Evolutionary conservation across 2,329 filamentous ascomycete genomes (phyloP).

Genomic region (Chrysosporium keratinophilum): DNA sequence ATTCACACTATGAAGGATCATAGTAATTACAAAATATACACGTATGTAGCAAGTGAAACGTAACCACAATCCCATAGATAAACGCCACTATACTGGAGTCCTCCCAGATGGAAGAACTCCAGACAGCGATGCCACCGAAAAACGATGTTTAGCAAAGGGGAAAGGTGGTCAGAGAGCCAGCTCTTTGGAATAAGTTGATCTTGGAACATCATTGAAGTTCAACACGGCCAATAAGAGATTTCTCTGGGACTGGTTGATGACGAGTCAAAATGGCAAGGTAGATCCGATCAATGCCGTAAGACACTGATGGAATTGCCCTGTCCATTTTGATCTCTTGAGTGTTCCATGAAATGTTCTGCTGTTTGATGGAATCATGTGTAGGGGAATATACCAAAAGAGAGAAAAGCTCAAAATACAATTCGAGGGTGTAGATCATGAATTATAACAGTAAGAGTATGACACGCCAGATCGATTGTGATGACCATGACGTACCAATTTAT

Average conservation of each 20-base stretch:
- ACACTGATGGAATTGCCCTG: not conserved
- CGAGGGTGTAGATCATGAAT: not conserved
- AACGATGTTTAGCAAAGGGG: not conserved
- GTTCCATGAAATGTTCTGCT: not conserved
- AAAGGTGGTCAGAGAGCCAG: conserved; percentile 17
- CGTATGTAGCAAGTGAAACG: conserved; percentile 23
- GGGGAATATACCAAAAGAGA: not conserved
- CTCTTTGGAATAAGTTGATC: conserved; percentile 12
- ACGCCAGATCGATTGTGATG: no score
- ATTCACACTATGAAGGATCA: not conserved
- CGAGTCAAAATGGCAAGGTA: not conserved
- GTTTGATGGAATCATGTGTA: not conserved
- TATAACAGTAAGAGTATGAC: no score
- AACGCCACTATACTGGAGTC: not conserved
- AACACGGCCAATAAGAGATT: not conserved
- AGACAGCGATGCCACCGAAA: not conserved
- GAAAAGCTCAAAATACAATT: not conserved
- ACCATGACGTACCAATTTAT: not conserved
- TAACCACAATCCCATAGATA: conserved; percentile 19
- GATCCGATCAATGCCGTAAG: not conserved
- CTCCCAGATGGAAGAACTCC: not conserved
- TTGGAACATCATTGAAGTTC: conserved; percentile 15
- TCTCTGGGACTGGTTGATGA: not conserved
- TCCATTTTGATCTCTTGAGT: not conserved
- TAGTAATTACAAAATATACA: not conserved